Evolutionary conservation across 225 moss, liverwort and hornwort species (phyloP), one percentile per base, ranked within the genome.

Genomic region (Straminergon stramineum): DNA sequence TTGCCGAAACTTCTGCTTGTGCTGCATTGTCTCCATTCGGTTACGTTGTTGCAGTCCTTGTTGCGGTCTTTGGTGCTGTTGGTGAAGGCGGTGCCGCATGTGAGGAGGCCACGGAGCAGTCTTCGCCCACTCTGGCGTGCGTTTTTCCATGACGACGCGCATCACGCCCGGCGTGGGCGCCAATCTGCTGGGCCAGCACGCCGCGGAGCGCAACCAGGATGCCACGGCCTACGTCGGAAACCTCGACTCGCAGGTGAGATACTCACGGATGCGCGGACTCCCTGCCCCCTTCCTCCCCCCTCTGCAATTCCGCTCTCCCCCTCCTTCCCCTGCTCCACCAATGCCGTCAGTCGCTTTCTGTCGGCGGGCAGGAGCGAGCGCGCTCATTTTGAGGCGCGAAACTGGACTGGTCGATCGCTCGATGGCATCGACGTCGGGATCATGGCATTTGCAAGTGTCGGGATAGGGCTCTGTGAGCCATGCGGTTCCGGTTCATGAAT

Each of bases 91-190:
- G n/a, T 60, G 68, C 48, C 30, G 71, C 63, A 70, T 85, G 80
- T 79, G 26, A 71, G 81, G 19, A 53, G 81, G 17, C 35, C 26
- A n/a, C 73, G 62, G 62, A 62, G n/a, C 7, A 18, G 37, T 43
- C 26, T 10, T 39, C 63, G n/a, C n/a, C n/a, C 48, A 48, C 48
- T 21, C 79, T 58, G 90, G 88, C 88, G 90, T 35, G 48, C 68
- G 58, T 21, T 51, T 69, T 18, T 10, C 83, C 86, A 99, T 99
- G 99, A 99, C 99, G 82, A 99, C 99, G 90, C 93, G 99, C 90
- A 99, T 99, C 87, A 99, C 99, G 91, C 99, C 99, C 71, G 99
- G 99, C 83, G 99, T 99, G 91, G 99, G 99, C 84, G 99, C 99
- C 80, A 99, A 99, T 91, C 94, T 99, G 23, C 90, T 99, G 63